Evolutionary conservation across 306 rosid species (phyloP).

Genomic region (Lathyrus oleraceus): DNA sequence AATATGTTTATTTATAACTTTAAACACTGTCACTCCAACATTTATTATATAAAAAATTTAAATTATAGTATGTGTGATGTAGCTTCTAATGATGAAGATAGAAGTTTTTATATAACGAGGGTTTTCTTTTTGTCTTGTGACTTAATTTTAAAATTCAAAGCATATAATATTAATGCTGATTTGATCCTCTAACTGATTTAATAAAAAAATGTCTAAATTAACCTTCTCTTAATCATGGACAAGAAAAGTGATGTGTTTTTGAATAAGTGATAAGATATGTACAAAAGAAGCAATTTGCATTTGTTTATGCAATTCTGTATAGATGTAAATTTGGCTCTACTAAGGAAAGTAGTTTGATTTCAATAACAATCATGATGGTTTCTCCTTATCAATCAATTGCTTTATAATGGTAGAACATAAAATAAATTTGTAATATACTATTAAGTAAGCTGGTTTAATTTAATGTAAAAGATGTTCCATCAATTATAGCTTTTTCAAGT

Average conservation of each 20-base stretch:
- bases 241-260: slow-evolving; percentile 23
- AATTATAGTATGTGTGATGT: too few species aligned
- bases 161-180: slow-evolving; percentile 25
- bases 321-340: slow-evolving; percentile 25
- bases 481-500: not conserved
- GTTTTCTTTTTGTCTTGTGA: slow-evolving; percentile 8
- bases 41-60: too few species aligned
- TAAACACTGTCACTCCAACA: too few species aligned
- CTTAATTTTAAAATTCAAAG: slow-evolving; percentile 23
- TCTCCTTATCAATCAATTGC: slow-evolving; percentile 20
- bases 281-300: not conserved
- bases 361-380: not conserved
- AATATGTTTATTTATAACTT: too few species aligned
- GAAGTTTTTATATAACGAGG: not conserved
- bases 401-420: not conserved
- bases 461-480: slow-evolving; percentile 21
- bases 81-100: too few species aligned
- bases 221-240: slow-evolving; percentile 39
- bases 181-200: slow-evolving; percentile 34
- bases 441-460: not conserved
- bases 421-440: slow-evolving; percentile 31
- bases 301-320: slow-evolving; percentile 11
- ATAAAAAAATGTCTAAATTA: slow-evolving; percentile 23
- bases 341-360: slow-evolving; percentile 21
- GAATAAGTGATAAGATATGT: slow-evolving; percentile 8